Evolutionary conservation across 2,329 filamentous ascomycete genomes (phyloP).

Genomic region (Beauveria sp.): DNA sequence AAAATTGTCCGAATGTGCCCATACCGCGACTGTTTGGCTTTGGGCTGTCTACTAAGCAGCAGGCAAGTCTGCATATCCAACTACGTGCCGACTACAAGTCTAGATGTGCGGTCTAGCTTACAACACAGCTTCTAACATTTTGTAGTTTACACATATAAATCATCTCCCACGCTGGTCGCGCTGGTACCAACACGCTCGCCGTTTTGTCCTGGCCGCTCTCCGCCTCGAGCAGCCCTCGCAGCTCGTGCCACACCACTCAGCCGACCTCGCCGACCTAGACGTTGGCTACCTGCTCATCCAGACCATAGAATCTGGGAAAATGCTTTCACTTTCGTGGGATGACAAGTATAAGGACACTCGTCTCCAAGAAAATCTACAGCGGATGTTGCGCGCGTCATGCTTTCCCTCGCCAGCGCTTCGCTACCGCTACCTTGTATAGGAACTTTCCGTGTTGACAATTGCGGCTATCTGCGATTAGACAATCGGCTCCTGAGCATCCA

Average conservation of each 20-base stretch:
- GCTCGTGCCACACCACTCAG: constrained; percentile 12
- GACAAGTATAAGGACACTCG: constrained; percentile 13
- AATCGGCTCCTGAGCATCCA: constrained; percentile 14
- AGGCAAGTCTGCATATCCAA: constrained; percentile 4
- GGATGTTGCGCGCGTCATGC: constrained; percentile 22
- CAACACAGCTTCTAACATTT: neutral
- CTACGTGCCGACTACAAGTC: neutral
- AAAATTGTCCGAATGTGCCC: constrained; percentile 18
- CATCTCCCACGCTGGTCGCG: constrained; percentile 8
- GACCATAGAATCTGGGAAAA: constrained; percentile 14
- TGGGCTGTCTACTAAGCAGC: constrained; percentile 15
- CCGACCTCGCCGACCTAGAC: constrained; percentile 8
- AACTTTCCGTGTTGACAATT: constrained; percentile 20
- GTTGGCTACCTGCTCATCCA: constrained; percentile 18
- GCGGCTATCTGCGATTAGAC: constrained; percentile 23
- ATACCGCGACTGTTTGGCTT: constrained; percentile 20
- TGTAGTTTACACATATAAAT: constrained; percentile 10
- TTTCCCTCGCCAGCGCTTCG: constrained; percentile 22
- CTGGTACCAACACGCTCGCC: constrained; percentile 7
- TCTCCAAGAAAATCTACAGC: constrained; percentile 21
- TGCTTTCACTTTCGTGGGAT: constrained; percentile 18
- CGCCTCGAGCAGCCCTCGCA: constrained; percentile 13
- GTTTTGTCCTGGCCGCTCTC: constrained; percentile 7
- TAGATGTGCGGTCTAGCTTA: neutral
- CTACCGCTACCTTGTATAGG: constrained; percentile 21